Evolutionary conservation across 1,284 basidiomycete species (phyloP), one percentile per base, ranked within the genome.

Genomic region (Quambalaria eucalypti): DNA sequence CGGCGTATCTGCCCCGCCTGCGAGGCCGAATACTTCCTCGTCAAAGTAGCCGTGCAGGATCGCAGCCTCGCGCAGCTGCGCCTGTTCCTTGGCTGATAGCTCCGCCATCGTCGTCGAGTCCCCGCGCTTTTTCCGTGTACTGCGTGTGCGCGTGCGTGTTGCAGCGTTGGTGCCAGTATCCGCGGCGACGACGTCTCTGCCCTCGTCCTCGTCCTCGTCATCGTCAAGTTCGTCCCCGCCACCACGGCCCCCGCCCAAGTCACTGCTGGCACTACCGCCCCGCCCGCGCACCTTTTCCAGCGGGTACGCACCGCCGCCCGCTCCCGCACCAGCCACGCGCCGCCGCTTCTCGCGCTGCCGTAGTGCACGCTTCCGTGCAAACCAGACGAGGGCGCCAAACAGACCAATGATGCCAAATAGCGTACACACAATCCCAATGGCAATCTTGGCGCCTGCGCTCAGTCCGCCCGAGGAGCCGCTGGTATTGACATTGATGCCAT

Each of bases 361-460:
- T 9, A 21, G 16, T 10, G 28, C 40, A 14, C 60, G 44, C 29
- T 52, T 39, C 30, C 53, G 50, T 48, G 52, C 55, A 6, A 57
- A n/a, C 14, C 29, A 53, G 28, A 53, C 40, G 6, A 56, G 19
- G 2, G 65, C 53, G 29, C 54, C 57, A 25, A 69, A 66, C 48
- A 71, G 57, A 2, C 58, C 44, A 14, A 68, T 58, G 36, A 69
- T 66, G 33, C 57, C 55, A 9, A 65, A 55, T 50, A 68, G 56
- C 21, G 64, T 65, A 19, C 63, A 57, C 47, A 71, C 65, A 21
- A 66, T 60, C 40, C 67, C 67, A 56, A 71, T 68, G 8, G 63
- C 68, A 29, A 60, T 64, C 42, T 64, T 66, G 10, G 65, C 57
- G 7, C 66, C 68, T 39, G 67, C 60, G 33, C 48, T 25, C 31